Conservation (phyloP, 805 yeast genomes). For the Candida xiaguanensis region DNA sequence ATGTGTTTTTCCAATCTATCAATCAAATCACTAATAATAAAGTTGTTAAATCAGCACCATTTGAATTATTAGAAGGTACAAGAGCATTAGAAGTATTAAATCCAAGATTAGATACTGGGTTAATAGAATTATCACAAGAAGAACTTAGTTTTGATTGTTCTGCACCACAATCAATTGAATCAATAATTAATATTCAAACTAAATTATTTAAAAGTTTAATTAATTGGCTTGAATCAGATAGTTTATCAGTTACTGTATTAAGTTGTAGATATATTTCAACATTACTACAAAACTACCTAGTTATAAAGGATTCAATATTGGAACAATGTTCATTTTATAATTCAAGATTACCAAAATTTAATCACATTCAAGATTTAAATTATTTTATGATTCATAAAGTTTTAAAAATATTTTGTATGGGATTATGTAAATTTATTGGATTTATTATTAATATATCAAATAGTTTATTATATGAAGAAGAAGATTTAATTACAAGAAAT, state of each 20-base stretch:
- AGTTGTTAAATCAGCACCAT: constrained; percentile 56
- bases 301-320: background rate
- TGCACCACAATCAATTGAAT: constrained; percentile 29
- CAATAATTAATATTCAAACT: constrained; percentile 51
- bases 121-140: constrained; percentile 44
- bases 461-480: constrained; percentile 70
- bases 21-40: constrained; percentile 43
- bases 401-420: constrained; percentile 48
- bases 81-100: constrained; percentile 81
- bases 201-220: constrained; percentile 51
- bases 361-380: constrained; percentile 13
- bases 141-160: constrained; percentile 48
- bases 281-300: constrained; percentile 40
- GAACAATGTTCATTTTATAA: constrained; percentile 12
- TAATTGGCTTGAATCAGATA: constrained; percentile 74
- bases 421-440: constrained; percentile 52
- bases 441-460: constrained; percentile 44
- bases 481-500: constrained; percentile 63
- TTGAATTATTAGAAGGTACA: constrained; percentile 77
- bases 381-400: constrained; percentile 45
- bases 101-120: constrained; percentile 71
- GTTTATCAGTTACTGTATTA: constrained; percentile 72
- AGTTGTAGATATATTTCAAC: constrained; percentile 72
- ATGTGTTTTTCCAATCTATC: constrained; percentile 41
- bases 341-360: constrained; percentile 11